Base-by-base conservation (phyloP, 306 rosid genomes). In the Datisca glomerata region DNA sequence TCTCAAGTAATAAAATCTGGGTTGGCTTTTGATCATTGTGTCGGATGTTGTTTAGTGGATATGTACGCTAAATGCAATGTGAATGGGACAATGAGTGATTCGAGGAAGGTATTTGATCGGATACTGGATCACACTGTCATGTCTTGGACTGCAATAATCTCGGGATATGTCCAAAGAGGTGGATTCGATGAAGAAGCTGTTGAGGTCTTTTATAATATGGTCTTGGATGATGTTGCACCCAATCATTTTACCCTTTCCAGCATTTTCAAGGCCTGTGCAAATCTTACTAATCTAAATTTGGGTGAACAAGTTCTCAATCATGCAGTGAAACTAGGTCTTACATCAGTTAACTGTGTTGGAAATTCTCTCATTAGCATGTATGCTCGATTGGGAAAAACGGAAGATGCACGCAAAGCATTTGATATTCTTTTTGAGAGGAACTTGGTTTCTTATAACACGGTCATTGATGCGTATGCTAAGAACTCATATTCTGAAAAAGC, bases 101-200 rank as follows among this genome's bases (percentile, higher is more conserved):
- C 79, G 19, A 67, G 79, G 45, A 67, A 41, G 53, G 59, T 70
- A 2, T 78, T 70, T 42, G 23, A 74, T 58, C 47, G 55, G 5
- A 74, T 70, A 63, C 27, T 45, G 3, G 45, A 49, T 28, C 73
- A 48, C 47, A 74, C 61, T 61, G 79, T 74, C 49, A 45, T 78
- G 71, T 70, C 82, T 22, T 78, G 87, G 87, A 78, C 87, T 17
- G 72, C 76, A 8, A 56, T 78, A 43, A 70, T 74, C 27, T 20
- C 71, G 1, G 79, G 64, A 15, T 64, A 67, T 43, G 79, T 52
- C 12, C 67, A 60, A 56, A 56, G 58, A 3, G 29, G 60, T 23
- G 71, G 73, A 13, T 37, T 11, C 43, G 73, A 73, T 31, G 32
- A 24, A 54, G 72, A 74, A 44, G 79, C 82, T 24, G 17, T 74